Evolutionary conservation across 2,329 filamentous ascomycete species (phyloP).

Genomic region (Monilinia vaccinii-corymbosi): DNA sequence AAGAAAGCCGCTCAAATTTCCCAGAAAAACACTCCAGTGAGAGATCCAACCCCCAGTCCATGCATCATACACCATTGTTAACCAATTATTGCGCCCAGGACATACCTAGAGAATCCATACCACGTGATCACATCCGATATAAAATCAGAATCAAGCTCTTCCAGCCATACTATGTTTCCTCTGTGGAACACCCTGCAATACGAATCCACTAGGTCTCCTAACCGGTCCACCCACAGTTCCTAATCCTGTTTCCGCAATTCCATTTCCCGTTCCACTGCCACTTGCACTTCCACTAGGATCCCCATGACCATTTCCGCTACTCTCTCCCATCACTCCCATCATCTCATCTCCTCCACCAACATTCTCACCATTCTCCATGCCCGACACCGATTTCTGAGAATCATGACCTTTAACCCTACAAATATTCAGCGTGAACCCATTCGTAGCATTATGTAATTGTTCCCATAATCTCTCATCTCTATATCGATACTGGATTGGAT

Average conservation of each 20-base stretch:
- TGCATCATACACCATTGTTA: not conserved
- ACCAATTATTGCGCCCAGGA: not conserved
- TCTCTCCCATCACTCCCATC: not conserved
- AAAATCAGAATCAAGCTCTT: not conserved
- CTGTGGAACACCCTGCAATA: slow-evolving; percentile 17
- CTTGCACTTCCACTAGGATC: not conserved
- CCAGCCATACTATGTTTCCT: slow-evolving; percentile 1
- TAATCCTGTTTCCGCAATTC: not conserved
- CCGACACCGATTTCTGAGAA: slow-evolving; percentile 44
- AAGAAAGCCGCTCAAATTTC: not conserved
- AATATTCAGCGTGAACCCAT: slow-evolving; percentile 55
- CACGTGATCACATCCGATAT: not conserved
- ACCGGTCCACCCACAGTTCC: slow-evolving; percentile 14
- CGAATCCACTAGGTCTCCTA: slow-evolving; percentile 17
- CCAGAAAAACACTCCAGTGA: not conserved
- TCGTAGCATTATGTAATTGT: slow-evolving; percentile 57
- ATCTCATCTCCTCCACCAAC: not conserved
- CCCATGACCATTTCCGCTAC: not conserved
- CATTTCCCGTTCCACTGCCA: not conserved
- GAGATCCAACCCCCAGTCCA: not conserved
- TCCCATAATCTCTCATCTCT: slow-evolving; percentile 54
- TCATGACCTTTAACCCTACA: slow-evolving; percentile 49
- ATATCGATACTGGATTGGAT: slow-evolving; percentile 54
- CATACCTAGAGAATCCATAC: not conserved
- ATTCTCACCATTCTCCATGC: slow-evolving; percentile 11